Conservation (phyloP, 176 grass and related monocot species). For the Secale cereale region DNA sequence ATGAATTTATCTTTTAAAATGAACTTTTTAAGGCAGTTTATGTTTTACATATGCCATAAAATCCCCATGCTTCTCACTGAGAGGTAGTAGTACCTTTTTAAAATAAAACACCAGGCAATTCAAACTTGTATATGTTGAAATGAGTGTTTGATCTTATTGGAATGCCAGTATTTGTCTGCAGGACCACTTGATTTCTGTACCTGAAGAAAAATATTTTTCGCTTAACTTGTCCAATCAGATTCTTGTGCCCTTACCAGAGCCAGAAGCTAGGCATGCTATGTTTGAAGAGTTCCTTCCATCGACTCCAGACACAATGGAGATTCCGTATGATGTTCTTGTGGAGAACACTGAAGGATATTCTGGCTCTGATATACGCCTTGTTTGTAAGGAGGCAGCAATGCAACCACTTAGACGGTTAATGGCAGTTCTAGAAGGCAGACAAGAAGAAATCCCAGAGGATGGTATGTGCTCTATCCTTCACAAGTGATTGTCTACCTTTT, state of each 20-base stretch:
- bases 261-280: constrained; percentile 86
- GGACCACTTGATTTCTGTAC: not conserved
- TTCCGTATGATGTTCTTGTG: constrained; percentile 69
- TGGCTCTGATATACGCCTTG: constrained; percentile 86
- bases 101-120: not conserved
- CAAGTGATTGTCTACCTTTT: not conserved
- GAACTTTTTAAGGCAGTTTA: not conserved
- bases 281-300: constrained; percentile 78
- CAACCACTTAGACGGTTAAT: constrained; percentile 85
- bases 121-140: not conserved
- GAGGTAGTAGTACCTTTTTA: not conserved
- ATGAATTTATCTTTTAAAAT: not conserved
- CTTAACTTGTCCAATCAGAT: constrained; percentile 63
- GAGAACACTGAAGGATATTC: constrained; percentile 89
- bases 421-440: constrained; percentile 53
- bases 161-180: not conserved
- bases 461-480: constrained; percentile 53
- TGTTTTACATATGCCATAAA: not conserved
- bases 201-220: not conserved
- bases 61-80: not conserved
- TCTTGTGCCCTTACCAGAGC: constrained; percentile 88
- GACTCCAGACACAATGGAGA: constrained; percentile 35
- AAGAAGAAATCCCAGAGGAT: constrained; percentile 57
- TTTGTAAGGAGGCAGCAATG: constrained; percentile 97
- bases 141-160: not conserved